phyloP scores from a whole-genome alignment of 2,329 filamentous ascomycete species.

The Aspergillus pseudoglaucus region DNA sequence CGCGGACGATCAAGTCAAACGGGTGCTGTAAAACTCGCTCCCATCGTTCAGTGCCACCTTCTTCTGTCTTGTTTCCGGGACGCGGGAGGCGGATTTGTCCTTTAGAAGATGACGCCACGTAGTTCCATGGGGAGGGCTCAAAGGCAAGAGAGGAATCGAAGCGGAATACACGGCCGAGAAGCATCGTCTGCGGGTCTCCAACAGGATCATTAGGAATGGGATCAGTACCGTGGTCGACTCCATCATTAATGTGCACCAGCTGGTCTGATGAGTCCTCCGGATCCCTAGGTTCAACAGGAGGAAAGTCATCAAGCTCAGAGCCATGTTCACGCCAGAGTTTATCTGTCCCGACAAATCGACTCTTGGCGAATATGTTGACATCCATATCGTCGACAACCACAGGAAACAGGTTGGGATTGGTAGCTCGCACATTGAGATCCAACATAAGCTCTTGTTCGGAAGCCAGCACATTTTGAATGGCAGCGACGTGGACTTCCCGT shows the following conservation, averaged over 20 bases:
- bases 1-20: conserved; percentile 88
- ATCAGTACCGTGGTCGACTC: conserved; percentile 53
- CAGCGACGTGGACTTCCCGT: conserved; percentile 67
- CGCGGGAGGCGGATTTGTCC: conserved; percentile 75
- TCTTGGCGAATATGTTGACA: conserved; percentile 90
- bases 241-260: conserved; percentile 18
- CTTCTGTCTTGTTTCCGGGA: conserved; percentile 81
- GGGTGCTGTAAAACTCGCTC: conserved; percentile 83
- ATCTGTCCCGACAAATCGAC: conserved; percentile 69
- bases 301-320: conserved; percentile 21
- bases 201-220: conserved; percentile 52
- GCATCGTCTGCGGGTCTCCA: conserved; percentile 70
- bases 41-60: conserved; percentile 78
- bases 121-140: conserved; percentile 80
- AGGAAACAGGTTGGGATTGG: conserved; percentile 89
- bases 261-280: conserved; percentile 7
- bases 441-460: conserved; percentile 95
- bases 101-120: conserved; percentile 62
- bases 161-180: conserved; percentile 78
- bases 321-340: conserved; percentile 33
- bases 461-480: conserved; percentile 82
- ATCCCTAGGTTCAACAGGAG: conserved; percentile 27
- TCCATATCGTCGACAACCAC: conserved; percentile 82
- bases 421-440: conserved; percentile 76
- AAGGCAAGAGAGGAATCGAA: conserved; percentile 87